Base-by-base conservation (phyloP, 164 flowering plant species). In the Liriodendron chinense region DNA sequence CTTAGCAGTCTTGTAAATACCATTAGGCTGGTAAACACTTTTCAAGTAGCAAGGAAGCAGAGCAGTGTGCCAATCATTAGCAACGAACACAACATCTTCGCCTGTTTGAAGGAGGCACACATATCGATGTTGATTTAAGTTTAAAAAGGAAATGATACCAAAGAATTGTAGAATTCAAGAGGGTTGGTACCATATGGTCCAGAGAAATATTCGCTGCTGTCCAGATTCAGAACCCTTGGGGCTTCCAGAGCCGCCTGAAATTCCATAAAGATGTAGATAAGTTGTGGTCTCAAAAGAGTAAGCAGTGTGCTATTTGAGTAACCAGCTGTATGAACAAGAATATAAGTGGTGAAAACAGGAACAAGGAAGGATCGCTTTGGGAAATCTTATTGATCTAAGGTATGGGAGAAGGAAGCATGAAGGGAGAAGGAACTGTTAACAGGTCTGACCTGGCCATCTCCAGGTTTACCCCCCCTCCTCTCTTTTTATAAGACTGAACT, bases 211-310 rank as follows among this genome's bases (percentile, higher is more conserved):
- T 89, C 76, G 72, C 76, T 91, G 84, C 76, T 87, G 80, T 82
- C 88, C 62, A 94, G 86, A 78, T 87, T 87, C 81, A 94, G 85
- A 82, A 91, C 78, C 69, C 91, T 86, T 53, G 97, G 96, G 56
- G 94, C 98, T 80, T 89, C 92, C 63, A 94, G 83, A 76, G 96
- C 97, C 56, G 98, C 98, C 98, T 92, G 85, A 24, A 48, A 72
- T n/a, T 22, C 26, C 26, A 2, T 13, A 28, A 26, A 47, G 20
- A 43, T 20, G 56, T 3, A 8, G 20, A 20, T 16, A 26, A 66
- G 16, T 66, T 66, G 1, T 64, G 10, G 24, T 28, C 34, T 67
- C 48, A 26, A 28, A 24, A 9, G 9, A 64, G 14, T 64, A 67
- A 67, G 47, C 8, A 67, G n/a, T 16, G 26, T 66, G 18, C 18